Evolutionary conservation across 1,284 basidiomycete genomes (phyloP).

Genomic region (Chondrostereum purpureum): DNA sequence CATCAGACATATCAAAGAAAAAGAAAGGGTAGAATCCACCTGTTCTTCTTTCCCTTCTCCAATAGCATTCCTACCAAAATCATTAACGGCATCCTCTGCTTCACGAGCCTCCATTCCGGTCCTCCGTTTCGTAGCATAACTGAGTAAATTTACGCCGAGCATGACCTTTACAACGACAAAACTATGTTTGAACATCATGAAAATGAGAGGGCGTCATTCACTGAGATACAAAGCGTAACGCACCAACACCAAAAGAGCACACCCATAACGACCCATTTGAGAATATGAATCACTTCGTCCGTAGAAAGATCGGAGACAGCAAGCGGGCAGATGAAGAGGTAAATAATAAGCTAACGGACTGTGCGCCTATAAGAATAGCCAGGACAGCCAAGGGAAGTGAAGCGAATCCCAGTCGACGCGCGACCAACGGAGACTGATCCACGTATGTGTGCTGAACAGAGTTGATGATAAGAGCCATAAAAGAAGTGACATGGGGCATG

Average conservation of each 20-base stretch:
- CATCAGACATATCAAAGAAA: conserved; percentile 3
- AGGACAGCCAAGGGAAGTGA: conserved; percentile 89
- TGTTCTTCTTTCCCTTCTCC: conserved; percentile 84
- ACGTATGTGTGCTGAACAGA: conserved; percentile 83
- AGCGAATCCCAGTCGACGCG: conserved; percentile 90
- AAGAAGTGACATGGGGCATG: conserved; percentile 2
- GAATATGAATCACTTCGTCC: conserved; percentile 44
- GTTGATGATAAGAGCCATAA: conserved; percentile 4
- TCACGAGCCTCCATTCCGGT: conserved; percentile 73
- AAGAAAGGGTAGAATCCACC: conserved; percentile 35
- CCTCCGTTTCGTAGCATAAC: conserved; percentile 72
- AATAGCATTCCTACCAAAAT: conserved; percentile 80
- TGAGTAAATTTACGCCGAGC: conserved; percentile 80
- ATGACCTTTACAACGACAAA: conserved; percentile 84
- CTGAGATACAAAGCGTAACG: conserved; percentile 15
- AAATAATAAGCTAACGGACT: conserved; percentile 67
- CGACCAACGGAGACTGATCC: conserved; percentile 93
- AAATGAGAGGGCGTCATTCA: neutral
- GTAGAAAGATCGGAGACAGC: conserved; percentile 37
- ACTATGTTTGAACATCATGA: conserved; percentile 30
- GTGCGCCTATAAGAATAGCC: conserved; percentile 81
- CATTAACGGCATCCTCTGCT: conserved; percentile 68
- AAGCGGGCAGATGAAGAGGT: conserved; percentile 35
- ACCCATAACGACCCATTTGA: conserved; percentile 62
- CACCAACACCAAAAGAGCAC: conserved; percentile 80